Base-by-base conservation (phyloP, 1,139 yeast species). In the Pneumocystis wakefieldiae region DNA sequence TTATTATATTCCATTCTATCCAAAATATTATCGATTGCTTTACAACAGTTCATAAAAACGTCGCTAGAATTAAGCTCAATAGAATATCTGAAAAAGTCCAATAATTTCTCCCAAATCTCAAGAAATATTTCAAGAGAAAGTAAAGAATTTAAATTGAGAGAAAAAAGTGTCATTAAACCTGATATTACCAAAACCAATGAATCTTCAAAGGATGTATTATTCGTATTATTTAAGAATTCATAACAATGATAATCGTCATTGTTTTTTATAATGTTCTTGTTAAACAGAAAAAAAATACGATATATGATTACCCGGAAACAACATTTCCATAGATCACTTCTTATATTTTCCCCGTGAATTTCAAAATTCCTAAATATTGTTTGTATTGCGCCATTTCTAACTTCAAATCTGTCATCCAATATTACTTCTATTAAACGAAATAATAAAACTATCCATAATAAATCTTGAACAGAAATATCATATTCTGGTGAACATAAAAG, bases 341-440 rank as follows among this genome's bases (percentile, higher is more conserved):
- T 19, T 19, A 48, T 48, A 48, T 48, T 48, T 48, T 48, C 32
- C n/a, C 19, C 55, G 7, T 48, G 32, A 24, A 14, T 42, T 32
- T 59, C 59, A 15, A 62, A 53, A 12, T 61, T 42, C 17, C 63
- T 57, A 59, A 63, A 63, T 28, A 59, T 32, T 15, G 62, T 62
- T 39, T 61, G 60, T 42, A 61, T 61, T 28, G 63, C 64, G 32
- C 61, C 59, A 28, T 61, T 61, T 15, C 64, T 63, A 6, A 61
- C 62, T 37, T 63, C 64, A 15, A 61, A 59, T 10, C 60, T 59
- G 10, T 62, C 48, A 39, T 63, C 61, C 15, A 61, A 61, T 17
- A 39, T 36, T 36, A 61, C 41, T n/a, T 63, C 62, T 32, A 58
- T 58, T 32, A 63, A 48, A 15, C 58, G 58, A 36, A 60, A 58